Evolutionary conservation across 257 asterid genomes (phyloP), one percentile per base, ranked within the genome.

Genomic region (Solanum phureja): DNA sequence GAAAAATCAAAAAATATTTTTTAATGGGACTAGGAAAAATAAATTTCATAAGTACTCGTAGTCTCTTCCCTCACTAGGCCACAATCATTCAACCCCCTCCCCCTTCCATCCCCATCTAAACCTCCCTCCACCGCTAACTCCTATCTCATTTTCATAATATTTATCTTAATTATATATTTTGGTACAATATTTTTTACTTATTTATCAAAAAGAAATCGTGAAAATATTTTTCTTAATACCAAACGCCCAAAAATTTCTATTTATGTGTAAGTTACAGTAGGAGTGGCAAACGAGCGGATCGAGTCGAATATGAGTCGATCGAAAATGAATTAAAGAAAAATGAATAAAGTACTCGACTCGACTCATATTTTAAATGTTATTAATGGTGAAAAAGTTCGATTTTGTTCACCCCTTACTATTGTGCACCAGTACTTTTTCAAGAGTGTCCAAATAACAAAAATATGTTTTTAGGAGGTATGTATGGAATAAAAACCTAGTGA

Each of bases 21-120:
- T 44, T 44, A 44, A 44, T 44, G 98, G 94, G 71, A 89, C 86
- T 88, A 73, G 8, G 1, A 34, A 74, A 74, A 35, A 19, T 2
- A 74, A 37, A 7, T 19, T 58, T 58, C 4, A 58, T 19, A 58
- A 58, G 24, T 58, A 23, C 23, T 56, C 10, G 3, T 52, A 18
- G 24, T 58, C 16, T 33, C 24, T 0, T 72, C 7, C 19, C 44
- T 11, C 11, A 11, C 14, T 11, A 44, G 52, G 52, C 44, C 44
- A 13, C 44, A 4, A 33, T 6, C 44, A 71, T 31, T 71, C 42
- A 18, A 8, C 42, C 24, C 24, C 77, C 76, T 19, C 21, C 38
- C n/a, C 14, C 74, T 13, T 5, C 19, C 4, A 21, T 3, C 74
- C 35, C 74, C 34, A 11, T 34, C 33, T 27, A 14, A 3, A 27